Percentiles rank a stretch among this genome's conserved stretches.
Evolutionary conservation across 768 basidiomycete genomes (phyloP).

Genomic region (Tulasnella sp.): DNA sequence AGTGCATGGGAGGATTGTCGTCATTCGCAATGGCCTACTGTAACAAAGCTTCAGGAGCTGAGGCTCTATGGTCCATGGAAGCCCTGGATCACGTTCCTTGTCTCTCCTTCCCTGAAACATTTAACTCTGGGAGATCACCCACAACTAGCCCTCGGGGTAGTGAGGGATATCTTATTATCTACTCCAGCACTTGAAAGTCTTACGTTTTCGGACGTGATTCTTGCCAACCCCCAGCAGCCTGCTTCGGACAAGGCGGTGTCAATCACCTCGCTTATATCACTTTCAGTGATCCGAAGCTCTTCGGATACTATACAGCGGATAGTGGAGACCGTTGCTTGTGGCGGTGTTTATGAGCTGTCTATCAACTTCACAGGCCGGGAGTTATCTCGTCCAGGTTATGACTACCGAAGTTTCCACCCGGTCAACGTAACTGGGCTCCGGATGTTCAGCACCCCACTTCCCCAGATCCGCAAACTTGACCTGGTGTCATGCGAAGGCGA

Average conservation of each 20-base stretch:
- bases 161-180: not conserved
- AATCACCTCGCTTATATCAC: not conserved
- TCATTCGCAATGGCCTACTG: not conserved
- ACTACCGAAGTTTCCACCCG: not conserved
- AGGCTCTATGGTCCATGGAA: not conserved
- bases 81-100: not conserved
- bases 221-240: too few relatives aligned
- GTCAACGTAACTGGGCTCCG: not conserved
- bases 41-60: not conserved
- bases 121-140: not conserved
- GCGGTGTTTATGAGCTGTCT: not conserved
- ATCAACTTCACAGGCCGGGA: not conserved
- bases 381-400: too few relatives aligned
- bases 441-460: not conserved
- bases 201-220: not conserved
- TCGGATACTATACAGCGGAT: not conserved
- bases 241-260: too few relatives aligned
- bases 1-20: not conserved
- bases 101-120: not conserved
- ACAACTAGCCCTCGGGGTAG: not conserved
- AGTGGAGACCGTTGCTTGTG: not conserved
- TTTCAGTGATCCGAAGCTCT: not conserved
- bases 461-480: not conserved
- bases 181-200: not conserved
- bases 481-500: not conserved